A percentile compares a stretch with the other conserved stretches of the same genome.
These are phyloP conservation scores for Biscogniauxia mediterranea DNA, from an alignment of 2,329 filamentous ascomycete species.

Conservation along the genomic window DNA sequence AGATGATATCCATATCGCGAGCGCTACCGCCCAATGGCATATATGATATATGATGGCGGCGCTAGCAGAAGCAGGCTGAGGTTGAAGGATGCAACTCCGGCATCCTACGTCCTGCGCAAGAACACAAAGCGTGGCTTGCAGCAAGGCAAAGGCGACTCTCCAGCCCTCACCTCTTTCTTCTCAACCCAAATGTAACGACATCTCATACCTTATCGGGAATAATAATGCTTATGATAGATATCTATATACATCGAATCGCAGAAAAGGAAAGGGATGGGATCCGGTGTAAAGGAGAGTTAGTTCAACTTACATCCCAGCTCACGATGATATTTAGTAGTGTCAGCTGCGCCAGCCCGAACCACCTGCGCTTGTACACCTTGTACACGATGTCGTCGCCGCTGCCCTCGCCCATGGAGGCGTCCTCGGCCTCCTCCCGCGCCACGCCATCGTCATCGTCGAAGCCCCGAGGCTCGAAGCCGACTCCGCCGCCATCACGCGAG, in stretches of 20 bases:
- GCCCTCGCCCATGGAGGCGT: constrained; percentile 15
- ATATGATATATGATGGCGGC: not conserved
- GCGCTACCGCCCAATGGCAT: not conserved
- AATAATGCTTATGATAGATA: not conserved
- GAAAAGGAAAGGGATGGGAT: not conserved
- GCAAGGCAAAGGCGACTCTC: not conserved
- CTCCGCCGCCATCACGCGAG: constrained; percentile 19
- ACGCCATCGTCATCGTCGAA: constrained; percentile 2
- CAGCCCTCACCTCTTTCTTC: not conserved
- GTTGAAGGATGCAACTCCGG: not conserved
- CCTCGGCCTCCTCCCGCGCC: constrained; percentile 10
- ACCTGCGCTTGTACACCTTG: constrained; percentile 73
- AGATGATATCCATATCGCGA: not conserved
- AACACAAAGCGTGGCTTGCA: not conserved
- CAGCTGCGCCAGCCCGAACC: constrained; percentile 82
- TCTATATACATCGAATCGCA: not conserved
- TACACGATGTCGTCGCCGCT: constrained; percentile 21
- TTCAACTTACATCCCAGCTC: constrained; percentile 82
- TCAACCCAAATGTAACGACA: not conserved
- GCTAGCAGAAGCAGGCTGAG: not conserved
- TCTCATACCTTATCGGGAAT: no score
- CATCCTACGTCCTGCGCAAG: not conserved
- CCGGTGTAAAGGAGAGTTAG: not conserved
- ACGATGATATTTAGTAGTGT: constrained; percentile 88
- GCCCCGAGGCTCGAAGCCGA: not conserved